Base-by-base conservation (phyloP, 257 asterid species). In the Solanum phureja region DNA sequence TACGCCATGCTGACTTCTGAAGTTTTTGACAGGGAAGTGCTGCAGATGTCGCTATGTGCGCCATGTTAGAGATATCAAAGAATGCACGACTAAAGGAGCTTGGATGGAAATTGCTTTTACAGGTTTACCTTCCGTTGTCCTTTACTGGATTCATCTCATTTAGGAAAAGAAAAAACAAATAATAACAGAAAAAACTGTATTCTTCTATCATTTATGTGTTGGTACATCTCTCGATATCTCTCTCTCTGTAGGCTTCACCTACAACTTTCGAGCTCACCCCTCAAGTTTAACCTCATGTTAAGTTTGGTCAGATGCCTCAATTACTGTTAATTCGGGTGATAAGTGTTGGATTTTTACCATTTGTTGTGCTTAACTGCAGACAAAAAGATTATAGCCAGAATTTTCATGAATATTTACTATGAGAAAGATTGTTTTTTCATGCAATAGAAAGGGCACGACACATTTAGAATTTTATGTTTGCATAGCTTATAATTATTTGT, bases 11-110 rank as follows among this genome's bases (percentile, higher is more conserved):
- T 86, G 87, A 73, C 69, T 52, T 86, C 83, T 86, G 83, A 71
- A 44, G 72, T 71, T 75, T 73, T 73, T 73, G 58, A 89, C 95
- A 96, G 98, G 99, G 99, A 90, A 97, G 99, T 91, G 99, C 99
- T 87, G 98, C 99, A 9, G 99, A 97, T 90, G 98, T 97, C 3
- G 99, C 98, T 8, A 97, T 97, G 99, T 95, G 99, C 21, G 98
- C 98, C 90, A 96, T 96, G 99, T 88, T 96, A 91, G 95, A 96
- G 88, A 95, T 95, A 91, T 91, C 98, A 31, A 92, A 84, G 88
- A 95, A 95, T 83, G 75, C 87, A 44, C 95, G 93, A 7, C 91
- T 95, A 75, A 90, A 92, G 89, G 95, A 93, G 92, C 94, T 97
- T 16, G 99, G 99, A 21, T 97, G 98, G 98, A 93, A 90, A 87